These are phyloP conservation scores for Halteria grandinella DNA, from an alignment of 73 alveolate species.

Conservation along the genomic window DNA sequence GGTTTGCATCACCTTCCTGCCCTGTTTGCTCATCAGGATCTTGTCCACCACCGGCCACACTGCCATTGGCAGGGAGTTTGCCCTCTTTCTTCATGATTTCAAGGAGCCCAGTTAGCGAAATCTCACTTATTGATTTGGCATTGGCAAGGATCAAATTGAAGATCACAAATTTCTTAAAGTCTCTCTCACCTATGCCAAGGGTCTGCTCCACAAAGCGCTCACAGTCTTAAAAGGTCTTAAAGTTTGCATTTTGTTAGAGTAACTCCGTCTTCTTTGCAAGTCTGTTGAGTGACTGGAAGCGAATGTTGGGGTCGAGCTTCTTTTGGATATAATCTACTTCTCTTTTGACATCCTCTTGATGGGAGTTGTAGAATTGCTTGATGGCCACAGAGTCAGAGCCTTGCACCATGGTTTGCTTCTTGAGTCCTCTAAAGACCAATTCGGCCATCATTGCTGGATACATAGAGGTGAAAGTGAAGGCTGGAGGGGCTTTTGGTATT, in stretches of 20 bases:
- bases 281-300: neutral
- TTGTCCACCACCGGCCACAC: neutral
- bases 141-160: neutral
- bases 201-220: neutral
- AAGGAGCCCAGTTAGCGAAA: neutral
- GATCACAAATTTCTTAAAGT: neutral
- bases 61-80: neutral
- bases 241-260: too few species aligned
- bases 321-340: slow-evolving; percentile 13
- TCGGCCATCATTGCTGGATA: slow-evolving; percentile 6
- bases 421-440: slow-evolving; percentile 24
- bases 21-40: neutral
- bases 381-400: neutral
- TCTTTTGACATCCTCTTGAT: slow-evolving; percentile 4
- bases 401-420: neutral
- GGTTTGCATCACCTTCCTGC: neutral
- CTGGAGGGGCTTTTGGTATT: neutral
- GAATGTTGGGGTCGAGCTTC: neutral
- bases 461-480: neutral
- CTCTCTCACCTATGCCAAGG: slow-evolving; percentile 5
- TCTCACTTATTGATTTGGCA: neutral
- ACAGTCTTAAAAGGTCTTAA: neutral
- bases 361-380: slow-evolving; percentile 14
- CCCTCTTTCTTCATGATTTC: neutral
- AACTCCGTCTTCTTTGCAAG: neutral